Evolutionary conservation across 1,284 basidiomycete genomes (phyloP).

Genomic region (Puccinia sorghi): DNA sequence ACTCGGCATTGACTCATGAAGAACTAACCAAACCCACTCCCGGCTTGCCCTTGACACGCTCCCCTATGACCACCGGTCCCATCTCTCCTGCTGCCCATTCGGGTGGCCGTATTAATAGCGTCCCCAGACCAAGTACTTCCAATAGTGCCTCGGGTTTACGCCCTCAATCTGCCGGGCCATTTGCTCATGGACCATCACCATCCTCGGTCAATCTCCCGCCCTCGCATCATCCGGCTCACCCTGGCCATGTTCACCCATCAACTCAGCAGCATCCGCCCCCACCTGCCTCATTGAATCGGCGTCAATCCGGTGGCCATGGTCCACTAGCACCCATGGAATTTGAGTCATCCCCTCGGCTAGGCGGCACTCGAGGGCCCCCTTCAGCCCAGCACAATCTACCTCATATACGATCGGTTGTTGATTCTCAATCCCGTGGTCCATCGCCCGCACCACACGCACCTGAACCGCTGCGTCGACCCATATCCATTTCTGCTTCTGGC

Average conservation of each 20-base stretch:
- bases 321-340: conserved; percentile 80
- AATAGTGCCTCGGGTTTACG: conserved; percentile 27
- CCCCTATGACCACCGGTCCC: not conserved
- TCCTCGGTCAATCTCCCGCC: not conserved
- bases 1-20: conserved; percentile 21
- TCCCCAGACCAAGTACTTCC: conserved; percentile 35
- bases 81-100: conserved; percentile 3
- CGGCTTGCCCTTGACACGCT: not conserved
- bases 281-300: conserved; percentile 30
- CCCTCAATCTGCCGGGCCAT: conserved; percentile 41
- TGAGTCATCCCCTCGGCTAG: conserved; percentile 63
- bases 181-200: conserved; percentile 27
- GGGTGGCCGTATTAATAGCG: not conserved
- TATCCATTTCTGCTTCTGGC: conserved; percentile 15
- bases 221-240: conserved; percentile 24
- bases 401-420: conserved; percentile 40
- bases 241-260: conserved; percentile 21
- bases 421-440: conserved; percentile 44
- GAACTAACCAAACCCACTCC: conserved; percentile 4
- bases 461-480: conserved; percentile 30
- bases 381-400: conserved; percentile 41
- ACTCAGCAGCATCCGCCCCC: conserved; percentile 18
- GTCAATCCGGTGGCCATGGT: conserved; percentile 61
- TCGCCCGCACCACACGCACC: conserved; percentile 31
- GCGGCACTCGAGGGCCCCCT: conserved; percentile 6